A percentile compares a stretch with the other conserved stretches of the same genome.
Evolutionary conservation across 371 early-diverging fungal genomes (phyloP).

Genomic region (Rhizopus sp.): DNA sequence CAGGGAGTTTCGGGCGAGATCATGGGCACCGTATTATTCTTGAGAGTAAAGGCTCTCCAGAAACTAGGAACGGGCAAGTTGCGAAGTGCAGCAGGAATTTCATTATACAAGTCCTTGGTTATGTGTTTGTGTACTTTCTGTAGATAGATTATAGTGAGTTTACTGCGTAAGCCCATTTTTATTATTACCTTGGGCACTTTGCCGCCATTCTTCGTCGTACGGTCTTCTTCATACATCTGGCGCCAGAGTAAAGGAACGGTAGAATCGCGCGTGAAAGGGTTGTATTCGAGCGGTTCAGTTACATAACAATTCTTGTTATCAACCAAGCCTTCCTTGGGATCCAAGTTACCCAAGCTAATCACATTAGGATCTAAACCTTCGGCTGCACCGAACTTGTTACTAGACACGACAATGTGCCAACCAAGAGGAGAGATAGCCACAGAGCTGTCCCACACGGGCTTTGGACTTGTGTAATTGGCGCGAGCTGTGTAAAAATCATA

Average conservation of each 20-base stretch:
- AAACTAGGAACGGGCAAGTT: conserved; percentile 32
- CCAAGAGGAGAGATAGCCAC: conserved; percentile 44
- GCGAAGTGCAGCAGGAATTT: conserved; percentile 38
- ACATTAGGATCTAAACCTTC: conserved; percentile 39
- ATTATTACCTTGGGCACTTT: conserved; percentile 34
- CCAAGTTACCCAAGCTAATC: conserved; percentile 45
- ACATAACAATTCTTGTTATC: conserved; percentile 45
- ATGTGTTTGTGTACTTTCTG: conserved; percentile 24
- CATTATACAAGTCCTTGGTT: conserved; percentile 18
- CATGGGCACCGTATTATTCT: conserved; percentile 38
- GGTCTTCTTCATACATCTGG: conserved; percentile 27
- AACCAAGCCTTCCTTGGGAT: conserved; percentile 24
- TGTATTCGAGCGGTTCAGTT: conserved; percentile 30
- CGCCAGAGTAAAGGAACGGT: conserved; percentile 38
- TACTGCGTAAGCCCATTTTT: neutral
- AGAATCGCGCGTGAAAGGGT: neutral
- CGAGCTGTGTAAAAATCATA: conserved; percentile 49
- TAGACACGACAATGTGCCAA: conserved; percentile 31
- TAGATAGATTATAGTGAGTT: conserved; percentile 2
- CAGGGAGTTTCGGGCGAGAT: conserved; percentile 25
- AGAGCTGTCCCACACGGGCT: conserved; percentile 42
- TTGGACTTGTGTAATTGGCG: conserved; percentile 36
- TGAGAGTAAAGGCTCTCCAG: conserved; percentile 44
- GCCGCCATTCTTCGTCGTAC: conserved; percentile 23
- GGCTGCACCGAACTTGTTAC: conserved; percentile 41